Conservation (phyloP, 257 asterid genomes). For the Nemophila menziesii region DNA sequence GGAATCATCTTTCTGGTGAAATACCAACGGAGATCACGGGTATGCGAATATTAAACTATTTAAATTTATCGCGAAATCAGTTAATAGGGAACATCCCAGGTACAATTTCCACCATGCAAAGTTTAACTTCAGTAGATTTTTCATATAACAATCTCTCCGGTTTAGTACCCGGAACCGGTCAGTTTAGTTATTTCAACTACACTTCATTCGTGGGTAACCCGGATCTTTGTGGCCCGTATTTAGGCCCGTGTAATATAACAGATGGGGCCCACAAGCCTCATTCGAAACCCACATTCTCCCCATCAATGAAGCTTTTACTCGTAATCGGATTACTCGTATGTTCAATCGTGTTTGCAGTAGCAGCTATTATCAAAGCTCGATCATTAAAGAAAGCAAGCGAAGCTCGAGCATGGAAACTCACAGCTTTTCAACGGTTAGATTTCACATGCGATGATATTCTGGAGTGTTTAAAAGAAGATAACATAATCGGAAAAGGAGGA, state of each 20-base stretch:
- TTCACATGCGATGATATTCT: slow-evolving; percentile 79
- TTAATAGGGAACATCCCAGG: slow-evolving; percentile 69
- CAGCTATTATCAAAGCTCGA: slow-evolving; percentile 75
- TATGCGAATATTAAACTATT: slow-evolving; percentile 76
- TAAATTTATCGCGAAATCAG: slow-evolving; percentile 72
- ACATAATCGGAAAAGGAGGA: slow-evolving; percentile 92
- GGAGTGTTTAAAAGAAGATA: slow-evolving; percentile 76
- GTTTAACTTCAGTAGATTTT: slow-evolving; percentile 89
- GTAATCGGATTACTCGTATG: slow-evolving; percentile 75
- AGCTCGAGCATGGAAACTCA: slow-evolving; percentile 89
- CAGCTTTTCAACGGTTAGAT: slow-evolving; percentile 86
- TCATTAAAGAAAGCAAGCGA: slow-evolving; percentile 66
- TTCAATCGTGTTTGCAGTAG: slow-evolving; percentile 81
- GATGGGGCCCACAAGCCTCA: slow-evolving; percentile 42
- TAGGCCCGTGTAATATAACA: slow-evolving; percentile 70
- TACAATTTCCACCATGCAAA: slow-evolving; percentile 71
- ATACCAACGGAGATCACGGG: slow-evolving; percentile 70
- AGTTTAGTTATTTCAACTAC: slow-evolving; percentile 73
- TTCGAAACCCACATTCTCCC: slow-evolving; percentile 46
- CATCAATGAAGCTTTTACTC: slow-evolving; percentile 76
- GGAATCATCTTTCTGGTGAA: slow-evolving; percentile 76
- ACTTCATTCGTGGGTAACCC: slow-evolving; percentile 84
- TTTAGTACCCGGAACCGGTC: slow-evolving; percentile 84
- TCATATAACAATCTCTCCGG: slow-evolving; percentile 86
- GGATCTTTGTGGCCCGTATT: slow-evolving; percentile 79